Evolutionary conservation across 2,329 filamentous ascomycete species (phyloP).

Genomic region (Aspergillus melleus): DNA sequence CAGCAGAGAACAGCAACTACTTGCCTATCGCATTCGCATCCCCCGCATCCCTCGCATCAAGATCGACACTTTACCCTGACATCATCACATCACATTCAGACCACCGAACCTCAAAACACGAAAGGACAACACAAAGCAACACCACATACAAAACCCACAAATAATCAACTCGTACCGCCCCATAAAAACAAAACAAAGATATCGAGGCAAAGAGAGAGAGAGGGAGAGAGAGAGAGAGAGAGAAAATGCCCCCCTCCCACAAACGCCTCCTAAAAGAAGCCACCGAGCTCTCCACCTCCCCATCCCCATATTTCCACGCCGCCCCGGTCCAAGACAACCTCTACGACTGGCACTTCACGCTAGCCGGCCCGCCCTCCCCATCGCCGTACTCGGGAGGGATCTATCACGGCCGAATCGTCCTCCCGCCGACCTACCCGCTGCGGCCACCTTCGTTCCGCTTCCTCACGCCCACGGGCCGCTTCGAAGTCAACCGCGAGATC

Average conservation of each 20-base stretch:
- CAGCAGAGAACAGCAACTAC: no score
- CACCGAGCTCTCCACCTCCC: conserved; percentile 74
- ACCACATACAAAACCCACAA: no score
- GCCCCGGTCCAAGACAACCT: conserved; percentile 82
- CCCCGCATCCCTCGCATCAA: no score
- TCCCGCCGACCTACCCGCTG: conserved; percentile 86
- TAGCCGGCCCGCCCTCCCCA: conserved; percentile 78
- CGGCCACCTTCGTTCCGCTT: conserved; percentile 96
- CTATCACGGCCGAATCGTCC: conserved; percentile 92
- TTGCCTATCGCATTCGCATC: no score
- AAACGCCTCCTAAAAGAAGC: conserved; percentile 71
- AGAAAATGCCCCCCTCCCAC: conserved; percentile 35
- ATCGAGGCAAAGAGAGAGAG: no score
- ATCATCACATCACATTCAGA: no score
- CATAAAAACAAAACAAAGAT: no score
- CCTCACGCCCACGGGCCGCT: conserved; percentile 84
- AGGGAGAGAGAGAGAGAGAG: conserved; percentile 8
- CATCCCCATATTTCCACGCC: conserved; percentile 83
- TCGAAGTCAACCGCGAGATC: conserved; percentile 96
- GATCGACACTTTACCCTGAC: no score
- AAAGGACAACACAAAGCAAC: no score
- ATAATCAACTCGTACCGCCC: no score
- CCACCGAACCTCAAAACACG: no score
- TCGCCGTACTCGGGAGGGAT: conserved; percentile 78
- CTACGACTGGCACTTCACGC: conserved; percentile 98